A percentile compares a stretch with the other conserved stretches of the same genome.
Evolutionary conservation across 768 basidiomycete species (phyloP).

Genomic region (Cubamyces lactineus): DNA sequence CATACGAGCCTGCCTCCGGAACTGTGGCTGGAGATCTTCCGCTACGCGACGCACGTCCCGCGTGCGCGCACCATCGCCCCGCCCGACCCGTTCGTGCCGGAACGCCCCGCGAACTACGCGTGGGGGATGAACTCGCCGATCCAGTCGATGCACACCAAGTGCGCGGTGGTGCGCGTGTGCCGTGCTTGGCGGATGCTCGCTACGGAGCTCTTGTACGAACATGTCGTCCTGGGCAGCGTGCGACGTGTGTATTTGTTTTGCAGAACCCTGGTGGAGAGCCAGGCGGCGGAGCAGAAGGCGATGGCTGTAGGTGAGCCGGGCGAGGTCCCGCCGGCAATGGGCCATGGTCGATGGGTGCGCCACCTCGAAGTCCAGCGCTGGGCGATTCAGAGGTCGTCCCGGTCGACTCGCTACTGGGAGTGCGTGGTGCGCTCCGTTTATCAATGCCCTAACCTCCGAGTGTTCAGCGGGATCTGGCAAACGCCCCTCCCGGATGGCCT

Average conservation of each 20-base stretch:
- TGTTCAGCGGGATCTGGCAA: slow-evolving; percentile 52
- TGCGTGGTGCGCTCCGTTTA: slow-evolving; percentile 48
- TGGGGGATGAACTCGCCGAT: slow-evolving; percentile 52
- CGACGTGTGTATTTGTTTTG: slow-evolving; percentile 44
- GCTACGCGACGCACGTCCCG: slow-evolving; percentile 55
- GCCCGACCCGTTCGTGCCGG: slow-evolving; percentile 49
- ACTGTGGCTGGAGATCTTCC: slow-evolving; percentile 60
- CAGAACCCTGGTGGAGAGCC: slow-evolving; percentile 37
- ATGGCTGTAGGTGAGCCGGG: neutral
- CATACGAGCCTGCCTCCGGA: slow-evolving; percentile 40
- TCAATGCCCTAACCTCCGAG: slow-evolving; percentile 48
- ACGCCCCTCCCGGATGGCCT: slow-evolving; percentile 48
- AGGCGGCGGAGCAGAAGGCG: neutral
- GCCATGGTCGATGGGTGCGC: slow-evolving; percentile 51
- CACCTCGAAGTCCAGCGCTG: slow-evolving; percentile 53
- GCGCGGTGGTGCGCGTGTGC: slow-evolving; percentile 51
- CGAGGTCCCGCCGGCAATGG: neutral
- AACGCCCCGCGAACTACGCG: slow-evolving; percentile 45
- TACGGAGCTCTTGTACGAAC: slow-evolving; percentile 48
- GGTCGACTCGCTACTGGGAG: slow-evolving; percentile 43
- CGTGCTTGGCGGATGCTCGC: slow-evolving; percentile 50
- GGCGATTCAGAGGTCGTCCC: slow-evolving; percentile 40
- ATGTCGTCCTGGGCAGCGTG: slow-evolving; percentile 51
- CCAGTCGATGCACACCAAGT: slow-evolving; percentile 52
- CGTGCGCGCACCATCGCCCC: slow-evolving; percentile 46